Evolutionary conservation across 2,329 filamentous ascomycete genomes (phyloP), one percentile per base, ranked within the genome.

Genomic region (Harringtonia aguacate): DNA sequence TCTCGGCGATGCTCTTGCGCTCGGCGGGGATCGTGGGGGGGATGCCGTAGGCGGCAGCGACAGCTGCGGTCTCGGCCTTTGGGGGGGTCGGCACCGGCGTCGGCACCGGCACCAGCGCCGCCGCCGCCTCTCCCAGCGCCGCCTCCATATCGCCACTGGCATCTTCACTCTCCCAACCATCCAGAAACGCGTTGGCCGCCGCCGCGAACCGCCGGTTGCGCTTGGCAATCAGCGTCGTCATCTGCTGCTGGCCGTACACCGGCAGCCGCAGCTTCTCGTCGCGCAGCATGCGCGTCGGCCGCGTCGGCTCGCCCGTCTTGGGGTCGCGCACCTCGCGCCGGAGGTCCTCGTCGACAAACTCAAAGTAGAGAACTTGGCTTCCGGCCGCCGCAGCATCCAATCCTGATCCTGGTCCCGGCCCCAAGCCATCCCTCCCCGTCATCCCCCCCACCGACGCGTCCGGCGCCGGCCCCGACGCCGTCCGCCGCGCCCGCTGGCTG

Each of bases 301-400:
- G 83, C 0, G 73, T 78, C 1, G 81, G 73, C 59, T 89, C 79
- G 1, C 84, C 85, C 0, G 83, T 86, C 58, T 84, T 85, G 43
- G 77, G 75, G 58, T 82, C 68, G 43, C 73, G 68, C 1, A 88
- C 83, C 57, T 94, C 81, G 34, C 84, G 73, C 64, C 89, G 95
- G 52, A 97, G 62, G 58, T 95, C 90, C 1, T 84, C 89, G 59
- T 97, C 92, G 17, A 94, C 65, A 53, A 94, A 97, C 59, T 97
- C 92, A 55, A 98, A 94, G 30, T 90, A 76, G 21, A 98, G 64
- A 15, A 95, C 82, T 53, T 94, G 80, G 18, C 10, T 9, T 15
- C 18, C 27, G 2, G 17, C n/a, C n/a, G 15, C n/a, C 8, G 14
- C n/a, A 8, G 14, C 31, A 5, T 18, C 10, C 17, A n/a, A 3